Base-by-base conservation (phyloP, 2,329 filamentous ascomycete genomes). In the Phialophora expanda region DNA sequence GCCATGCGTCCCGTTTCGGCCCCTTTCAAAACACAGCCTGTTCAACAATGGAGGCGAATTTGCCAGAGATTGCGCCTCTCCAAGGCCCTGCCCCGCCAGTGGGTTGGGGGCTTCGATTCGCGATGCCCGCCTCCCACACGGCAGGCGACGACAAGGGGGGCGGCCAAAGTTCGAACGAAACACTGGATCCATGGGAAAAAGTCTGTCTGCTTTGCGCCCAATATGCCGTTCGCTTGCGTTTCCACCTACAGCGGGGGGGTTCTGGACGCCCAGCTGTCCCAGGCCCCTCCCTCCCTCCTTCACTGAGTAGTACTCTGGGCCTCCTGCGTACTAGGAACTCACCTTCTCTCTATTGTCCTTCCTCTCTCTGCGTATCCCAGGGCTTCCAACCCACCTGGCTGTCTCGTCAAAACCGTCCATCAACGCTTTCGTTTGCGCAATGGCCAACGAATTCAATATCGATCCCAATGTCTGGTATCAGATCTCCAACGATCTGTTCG, bases 391-490 rank as follows among this genome's bases (percentile, higher is more conserved):
- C 38, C 2, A 17, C 12, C 34, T 41, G 14, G 12, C 38, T n/a
- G 6, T 44, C 17, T 3, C 17, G 6, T 44, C 38, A n/a, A n/a
- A 5, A 8, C 2, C 7, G 17, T 44, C 17, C 3, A 26, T 17
- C 48, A 51, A 51, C 48, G 48, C 17, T 20, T 51, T 4, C 1
- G 1, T 34, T 51, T 28, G 48, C 48, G 48, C 9, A 17, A 55
- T 55, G 26, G 24, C 28, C 24, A 55, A 55, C 53, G 53, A 55
- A 20, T 55, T 55, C 53, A 55, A 55, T n/a, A 30, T 55, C 53
- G 53, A 55, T 55, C 53, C 53, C 24, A 55, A 55, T 55, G 53
- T 55, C 53, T 55, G 53, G 53, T 55, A 55, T 11, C 53, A 55
- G 28, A 34, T 55, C 53, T 30, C 53, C 4, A 55, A 55, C 28